phyloP scores from a whole-genome alignment of 257 asterid species.

The Jaltomata sinuosa region DNA sequence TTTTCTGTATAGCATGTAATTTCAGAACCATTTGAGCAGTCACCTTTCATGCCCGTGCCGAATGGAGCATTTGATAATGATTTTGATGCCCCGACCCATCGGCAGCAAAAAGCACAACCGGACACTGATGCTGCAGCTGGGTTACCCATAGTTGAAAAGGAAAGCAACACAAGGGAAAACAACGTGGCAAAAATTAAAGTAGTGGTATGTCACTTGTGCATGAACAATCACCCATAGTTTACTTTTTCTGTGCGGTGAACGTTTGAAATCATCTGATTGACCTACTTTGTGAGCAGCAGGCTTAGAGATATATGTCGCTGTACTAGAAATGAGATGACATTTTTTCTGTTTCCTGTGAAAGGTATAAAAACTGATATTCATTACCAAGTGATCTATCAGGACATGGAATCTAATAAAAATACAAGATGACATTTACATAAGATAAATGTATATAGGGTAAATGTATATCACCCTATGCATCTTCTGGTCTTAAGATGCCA shows the following conservation, averaged over 20 bases:
- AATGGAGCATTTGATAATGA: constrained; percentile 65
- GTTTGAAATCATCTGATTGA: not conserved
- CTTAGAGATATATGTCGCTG: not conserved
- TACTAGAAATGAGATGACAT: not conserved
- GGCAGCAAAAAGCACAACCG: constrained; percentile 48
- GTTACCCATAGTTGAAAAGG: constrained; percentile 49
- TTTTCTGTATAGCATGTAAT: constrained; percentile 69
- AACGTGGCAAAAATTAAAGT: constrained; percentile 98
- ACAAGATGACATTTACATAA: not conserved
- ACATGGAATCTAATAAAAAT: not conserved
- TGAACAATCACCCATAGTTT: not conserved
- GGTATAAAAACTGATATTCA: not conserved
- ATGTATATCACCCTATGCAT: not conserved
- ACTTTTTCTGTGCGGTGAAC: not conserved
- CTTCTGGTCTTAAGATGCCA: not conserved
- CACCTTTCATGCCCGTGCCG: constrained; percentile 87
- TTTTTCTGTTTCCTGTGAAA: not conserved
- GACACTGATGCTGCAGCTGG: constrained; percentile 54
- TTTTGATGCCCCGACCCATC: constrained; percentile 44
- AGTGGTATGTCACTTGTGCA: constrained; percentile 54
- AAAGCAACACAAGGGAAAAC: constrained; percentile 66
- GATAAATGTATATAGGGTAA: not conserved
- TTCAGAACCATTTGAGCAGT: constrained; percentile 90
- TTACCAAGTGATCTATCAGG: not conserved
- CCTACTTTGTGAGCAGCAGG: not conserved